Evolutionary conservation across 1,139 yeast genomes (phyloP), one percentile per base, ranked within the genome.

Genomic region (Saccharomyces hybrid): DNA sequence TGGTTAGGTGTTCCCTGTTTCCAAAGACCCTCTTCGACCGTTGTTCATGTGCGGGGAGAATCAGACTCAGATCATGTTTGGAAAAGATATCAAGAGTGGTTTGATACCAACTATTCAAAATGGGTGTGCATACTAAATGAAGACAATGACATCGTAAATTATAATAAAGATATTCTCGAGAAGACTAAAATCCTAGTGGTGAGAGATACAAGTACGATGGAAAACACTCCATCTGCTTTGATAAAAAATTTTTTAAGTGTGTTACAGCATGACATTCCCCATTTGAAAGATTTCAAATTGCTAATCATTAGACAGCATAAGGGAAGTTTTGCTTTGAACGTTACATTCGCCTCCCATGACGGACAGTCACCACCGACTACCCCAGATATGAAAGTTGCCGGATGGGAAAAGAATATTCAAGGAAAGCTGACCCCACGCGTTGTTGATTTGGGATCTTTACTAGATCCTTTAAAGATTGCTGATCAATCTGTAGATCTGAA

Each of bases 401-500:
- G 99, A 0, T 93, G 99, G 99, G 98, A 93, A 65, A 77, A 95
- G 59, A 88, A 90, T 14, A 72, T 74, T 9, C 79, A 78, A 49
- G 90, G 89, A 1, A 85, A 84, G 63, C 73, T 90, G 12, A 84
- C 86, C 0, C 96, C 98, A 0, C 88, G 89, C 64, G 61, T 86
- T 32, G 89, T 96, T 0, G 95, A 93, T 66, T 72, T 93, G 54
- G 90, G 95, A 1, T 74, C 88, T 0, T 74, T 93, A 50, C 82
- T 93, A 50, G 83, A 91, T 66, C 99, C 99, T 0, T 61, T 75
- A 4, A 84, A 86, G 60, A 74, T 93, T 21, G 95, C 97, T 0
- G 87, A 85, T 58, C 98, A 93, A 68, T 95, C 97, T 0, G 93
- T 90, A 3, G 96, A 91, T 68, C 75, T 93, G 56, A 93, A 93